A percentile compares a stretch with the other conserved stretches of the same genome.
Conservation (phyloP, 768 basidiomycete species). For the Mycena chlorophos region DNA sequence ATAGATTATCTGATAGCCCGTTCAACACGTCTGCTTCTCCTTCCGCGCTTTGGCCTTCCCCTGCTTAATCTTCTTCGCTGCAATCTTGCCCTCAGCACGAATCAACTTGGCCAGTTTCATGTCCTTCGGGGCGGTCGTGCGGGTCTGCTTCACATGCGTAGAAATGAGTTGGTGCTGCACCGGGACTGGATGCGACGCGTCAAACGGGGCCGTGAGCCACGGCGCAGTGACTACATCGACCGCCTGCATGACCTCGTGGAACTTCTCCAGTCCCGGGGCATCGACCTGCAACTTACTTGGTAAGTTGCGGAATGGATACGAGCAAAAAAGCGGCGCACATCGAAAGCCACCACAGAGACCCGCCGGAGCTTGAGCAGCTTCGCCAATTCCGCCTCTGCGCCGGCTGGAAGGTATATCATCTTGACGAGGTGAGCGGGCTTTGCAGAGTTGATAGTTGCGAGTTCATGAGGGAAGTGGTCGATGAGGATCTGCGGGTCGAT, state of each 20-base stretch:
- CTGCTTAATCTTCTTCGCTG: slow-evolving; percentile 40
- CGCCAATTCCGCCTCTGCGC: slow-evolving; percentile 63
- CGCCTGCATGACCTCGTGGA: slow-evolving; percentile 44
- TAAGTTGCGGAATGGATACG: slow-evolving; percentile 25
- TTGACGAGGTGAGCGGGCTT: slow-evolving; percentile 40
- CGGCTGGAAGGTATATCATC: slow-evolving; percentile 65
- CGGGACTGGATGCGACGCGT: slow-evolving; percentile 21
- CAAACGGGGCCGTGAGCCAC: slow-evolving; percentile 59
- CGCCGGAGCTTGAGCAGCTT: slow-evolving; percentile 64
- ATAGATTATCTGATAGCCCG: not conserved
- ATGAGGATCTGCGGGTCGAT: slow-evolving; percentile 71
- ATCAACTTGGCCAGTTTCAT: slow-evolving; percentile 69
- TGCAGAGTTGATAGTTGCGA: slow-evolving; percentile 72
- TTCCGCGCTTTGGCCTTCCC: not conserved
- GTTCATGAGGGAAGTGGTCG: slow-evolving; percentile 73
- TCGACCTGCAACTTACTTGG: slow-evolving; percentile 31
- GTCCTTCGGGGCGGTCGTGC: slow-evolving; percentile 76
- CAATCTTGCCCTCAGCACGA: slow-evolving; percentile 50
- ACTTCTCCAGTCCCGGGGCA: slow-evolving; percentile 37
- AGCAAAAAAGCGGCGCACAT: slow-evolving; percentile 46
- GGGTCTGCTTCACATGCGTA: slow-evolving; percentile 80
- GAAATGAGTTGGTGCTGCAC: slow-evolving; percentile 46
- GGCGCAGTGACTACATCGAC: slow-evolving; percentile 61
- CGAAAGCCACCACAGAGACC: slow-evolving; percentile 64
- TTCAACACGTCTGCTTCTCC: not conserved